Evolutionary conservation across 495 filamentous ascomycete genomes (phyloP).

Genomic region (Lophium mytilinum): DNA sequence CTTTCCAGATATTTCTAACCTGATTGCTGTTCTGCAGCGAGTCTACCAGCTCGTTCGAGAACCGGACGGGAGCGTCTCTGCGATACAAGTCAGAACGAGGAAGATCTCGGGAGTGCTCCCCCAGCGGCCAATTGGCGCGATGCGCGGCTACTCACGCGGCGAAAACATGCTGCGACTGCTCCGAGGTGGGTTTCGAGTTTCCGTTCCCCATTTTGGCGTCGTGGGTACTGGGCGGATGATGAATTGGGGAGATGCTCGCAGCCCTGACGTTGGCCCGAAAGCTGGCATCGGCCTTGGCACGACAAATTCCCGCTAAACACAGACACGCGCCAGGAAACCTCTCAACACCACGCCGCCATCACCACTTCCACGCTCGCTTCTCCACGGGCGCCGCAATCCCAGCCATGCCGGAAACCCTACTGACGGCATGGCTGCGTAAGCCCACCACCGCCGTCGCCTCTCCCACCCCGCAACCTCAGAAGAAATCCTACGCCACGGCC

Average conservation of each 20-base stretch:
- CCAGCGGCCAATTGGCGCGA: conserved; percentile 3
- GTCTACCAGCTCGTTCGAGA: conserved; percentile 77
- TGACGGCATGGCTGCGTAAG: conserved; percentile 34
- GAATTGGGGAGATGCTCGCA: not conserved
- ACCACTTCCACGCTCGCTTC: not conserved
- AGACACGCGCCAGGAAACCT: not conserved
- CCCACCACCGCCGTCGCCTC: conserved; percentile 19
- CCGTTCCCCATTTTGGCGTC: conserved; percentile 32
- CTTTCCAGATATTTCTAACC: conserved; percentile 41
- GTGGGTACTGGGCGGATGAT: conserved; percentile 5
- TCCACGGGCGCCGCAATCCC: no score
- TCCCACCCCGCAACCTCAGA: not conserved
- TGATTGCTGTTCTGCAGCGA: conserved; percentile 75
- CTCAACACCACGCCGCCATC: conserved; percentile 5
- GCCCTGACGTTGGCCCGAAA: not conserved
- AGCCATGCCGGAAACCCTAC: conserved; percentile 31
- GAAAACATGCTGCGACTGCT: conserved; percentile 33
- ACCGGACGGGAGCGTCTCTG: conserved; percentile 75
- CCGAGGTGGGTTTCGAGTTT: conserved; percentile 30
- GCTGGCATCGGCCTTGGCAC: conserved; percentile 9
- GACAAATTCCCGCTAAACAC: conserved; percentile 5
- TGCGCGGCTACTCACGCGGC: conserved; percentile 24
- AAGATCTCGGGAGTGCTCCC: not conserved
- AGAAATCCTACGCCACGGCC: not conserved
- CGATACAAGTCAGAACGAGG: conserved; percentile 7